These are phyloP conservation scores for Fusarium temperatum DNA, from an alignment of 2,329 filamentous ascomycete species.

Conservation along the genomic window DNA sequence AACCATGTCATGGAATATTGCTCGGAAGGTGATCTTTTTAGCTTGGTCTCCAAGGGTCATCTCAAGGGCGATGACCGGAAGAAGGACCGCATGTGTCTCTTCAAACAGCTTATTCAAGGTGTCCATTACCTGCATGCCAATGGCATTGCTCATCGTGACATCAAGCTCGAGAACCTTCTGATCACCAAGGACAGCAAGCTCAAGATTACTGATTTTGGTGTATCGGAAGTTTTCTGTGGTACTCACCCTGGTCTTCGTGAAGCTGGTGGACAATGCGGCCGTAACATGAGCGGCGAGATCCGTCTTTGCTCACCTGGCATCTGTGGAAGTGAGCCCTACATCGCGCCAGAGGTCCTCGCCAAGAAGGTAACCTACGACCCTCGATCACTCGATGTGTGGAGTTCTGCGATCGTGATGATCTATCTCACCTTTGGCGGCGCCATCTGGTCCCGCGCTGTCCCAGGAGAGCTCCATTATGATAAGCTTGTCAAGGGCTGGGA, in stretches of 20 bases:
- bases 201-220: constrained; percentile 92
- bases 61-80: constrained; percentile 71
- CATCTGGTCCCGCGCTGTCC: constrained; percentile 77
- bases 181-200: constrained; percentile 81
- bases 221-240: constrained; percentile 85
- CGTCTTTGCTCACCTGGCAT: constrained; percentile 81
- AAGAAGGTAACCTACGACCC: constrained; percentile 76
- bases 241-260: constrained; percentile 81
- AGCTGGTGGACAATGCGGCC: constrained; percentile 76
- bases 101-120: constrained; percentile 88
- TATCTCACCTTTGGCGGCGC: constrained; percentile 77
- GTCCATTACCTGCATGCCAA: constrained; percentile 83
- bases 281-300: constrained; percentile 73
- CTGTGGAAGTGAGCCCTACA: constrained; percentile 86
- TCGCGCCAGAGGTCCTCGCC: constrained; percentile 82
- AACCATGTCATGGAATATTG: constrained; percentile 96
- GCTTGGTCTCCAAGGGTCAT: constrained; percentile 75
- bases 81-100: constrained; percentile 80
- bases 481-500: constrained; percentile 74
- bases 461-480: constrained; percentile 67
- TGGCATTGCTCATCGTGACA: constrained; percentile 89
- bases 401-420: constrained; percentile 83
- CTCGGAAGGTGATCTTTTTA: constrained; percentile 81
- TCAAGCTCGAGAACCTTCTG: constrained; percentile 89
- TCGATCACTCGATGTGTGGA: constrained; percentile 85